These are phyloP conservation scores for Aspergillus persii DNA, from an alignment of 2,329 filamentous ascomycete species.

Conservation along the genomic window DNA sequence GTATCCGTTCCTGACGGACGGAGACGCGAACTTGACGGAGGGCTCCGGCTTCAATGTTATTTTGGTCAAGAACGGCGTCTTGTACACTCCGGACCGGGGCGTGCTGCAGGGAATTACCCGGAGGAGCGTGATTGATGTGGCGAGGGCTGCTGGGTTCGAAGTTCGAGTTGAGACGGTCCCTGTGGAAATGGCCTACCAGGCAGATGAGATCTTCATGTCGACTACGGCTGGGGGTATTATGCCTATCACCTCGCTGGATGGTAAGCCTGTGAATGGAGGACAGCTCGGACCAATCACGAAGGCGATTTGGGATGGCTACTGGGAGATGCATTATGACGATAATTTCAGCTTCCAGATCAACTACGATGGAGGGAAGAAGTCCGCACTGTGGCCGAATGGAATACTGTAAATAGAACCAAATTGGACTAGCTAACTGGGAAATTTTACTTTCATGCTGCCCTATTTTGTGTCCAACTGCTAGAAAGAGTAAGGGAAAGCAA, in stretches of 20 bases:
- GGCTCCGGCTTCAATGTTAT: conserved; percentile 52
- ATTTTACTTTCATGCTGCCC: no score
- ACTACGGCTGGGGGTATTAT: conserved; percentile 55
- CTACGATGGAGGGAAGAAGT: not conserved
- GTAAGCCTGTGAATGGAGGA: conserved; percentile 40
- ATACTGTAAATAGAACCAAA: not conserved
- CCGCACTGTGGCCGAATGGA: not conserved
- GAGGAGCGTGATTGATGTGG: conserved; percentile 49
- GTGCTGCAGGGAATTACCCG: conserved; percentile 51
- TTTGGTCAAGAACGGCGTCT: conserved; percentile 45
- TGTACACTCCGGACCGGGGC: conserved; percentile 50
- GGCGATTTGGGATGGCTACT: conserved; percentile 53
- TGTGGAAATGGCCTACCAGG: conserved; percentile 40
- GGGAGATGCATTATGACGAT: conserved; percentile 48
- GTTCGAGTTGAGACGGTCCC: conserved; percentile 45
- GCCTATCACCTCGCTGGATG: conserved; percentile 51
- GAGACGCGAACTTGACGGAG: conserved; percentile 51
- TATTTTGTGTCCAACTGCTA: no score
- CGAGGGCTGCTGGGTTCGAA: conserved; percentile 31
- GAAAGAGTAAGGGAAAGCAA: no score
- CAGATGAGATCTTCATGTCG: conserved; percentile 54
- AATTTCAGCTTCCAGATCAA: conserved; percentile 32
- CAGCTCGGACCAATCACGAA: conserved; percentile 47
- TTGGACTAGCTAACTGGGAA: no score
- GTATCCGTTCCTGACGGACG: conserved; percentile 53